These are phyloP conservation scores for Penium margaritaceum DNA, from an alignment of 139 green algal genomes.

Conservation along the genomic window DNA sequence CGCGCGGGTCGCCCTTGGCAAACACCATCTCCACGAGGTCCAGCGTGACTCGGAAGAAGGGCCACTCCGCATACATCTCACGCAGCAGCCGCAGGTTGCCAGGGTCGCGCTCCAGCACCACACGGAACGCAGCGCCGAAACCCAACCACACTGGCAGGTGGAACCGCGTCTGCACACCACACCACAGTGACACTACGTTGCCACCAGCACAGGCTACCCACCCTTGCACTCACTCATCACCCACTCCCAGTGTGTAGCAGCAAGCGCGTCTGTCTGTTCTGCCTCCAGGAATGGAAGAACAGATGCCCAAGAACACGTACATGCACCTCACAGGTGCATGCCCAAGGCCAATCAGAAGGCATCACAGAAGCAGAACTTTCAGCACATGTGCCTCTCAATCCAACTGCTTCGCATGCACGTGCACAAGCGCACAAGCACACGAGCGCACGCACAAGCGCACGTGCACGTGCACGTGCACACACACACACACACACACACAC, in stretches of 20 bases:
- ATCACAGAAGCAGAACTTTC: too few species aligned
- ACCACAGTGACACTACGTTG: background rate
- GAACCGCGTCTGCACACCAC: slow-evolving; percentile 54
- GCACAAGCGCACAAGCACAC: too few species aligned
- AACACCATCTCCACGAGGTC: slow-evolving; percentile 56
- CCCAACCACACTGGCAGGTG: slow-evolving; percentile 95
- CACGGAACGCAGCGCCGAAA: slow-evolving; percentile 76
- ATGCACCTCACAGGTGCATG: background rate
- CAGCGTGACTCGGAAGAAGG: slow-evolving; percentile 83
- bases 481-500: too few species aligned
- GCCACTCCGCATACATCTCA: slow-evolving; percentile 92
- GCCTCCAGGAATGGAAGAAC: background rate
- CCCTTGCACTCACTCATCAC: background rate
- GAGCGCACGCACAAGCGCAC: too few species aligned
- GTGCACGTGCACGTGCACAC: too few species aligned
- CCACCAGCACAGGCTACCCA: background rate
- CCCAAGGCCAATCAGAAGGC: too few species aligned
- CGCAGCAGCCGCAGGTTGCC: slow-evolving; percentile 62
- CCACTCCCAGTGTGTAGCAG: background rate
- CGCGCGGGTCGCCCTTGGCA: slow-evolving; percentile 45
- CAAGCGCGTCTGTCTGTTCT: background rate
- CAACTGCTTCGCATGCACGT: too few species aligned
- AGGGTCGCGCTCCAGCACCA: slow-evolving; percentile 49
- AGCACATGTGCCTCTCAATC: too few species aligned
- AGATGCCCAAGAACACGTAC: background rate